Conservation (phyloP, 108 stramenopile species). For the Licmophora abbreviata region DNA sequence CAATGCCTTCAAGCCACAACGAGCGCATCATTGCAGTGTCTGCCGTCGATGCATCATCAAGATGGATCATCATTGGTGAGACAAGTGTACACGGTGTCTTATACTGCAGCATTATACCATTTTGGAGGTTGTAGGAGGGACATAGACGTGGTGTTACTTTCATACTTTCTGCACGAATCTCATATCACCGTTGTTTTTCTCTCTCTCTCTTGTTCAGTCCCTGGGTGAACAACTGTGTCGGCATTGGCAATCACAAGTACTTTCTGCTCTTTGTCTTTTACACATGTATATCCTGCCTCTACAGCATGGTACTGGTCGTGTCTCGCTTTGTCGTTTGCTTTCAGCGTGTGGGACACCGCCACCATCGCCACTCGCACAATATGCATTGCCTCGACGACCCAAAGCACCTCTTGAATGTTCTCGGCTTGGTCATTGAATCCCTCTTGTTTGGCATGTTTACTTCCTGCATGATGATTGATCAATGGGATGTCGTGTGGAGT, state of each 20-base stretch:
- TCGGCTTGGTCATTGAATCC: constrained; percentile 69
- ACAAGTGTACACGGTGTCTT: constrained; percentile 62
- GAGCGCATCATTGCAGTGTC: constrained; percentile 82
- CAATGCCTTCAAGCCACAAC: constrained; percentile 79
- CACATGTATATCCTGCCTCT: constrained; percentile 82
- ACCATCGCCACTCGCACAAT: background rate
- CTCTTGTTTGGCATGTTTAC: constrained; percentile 97
- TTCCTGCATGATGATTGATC: constrained; percentile 96
- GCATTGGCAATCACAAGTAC: constrained; percentile 98
- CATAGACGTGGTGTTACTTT: too few species aligned
- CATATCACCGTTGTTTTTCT: too few species aligned
- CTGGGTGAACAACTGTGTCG: constrained; percentile 99
- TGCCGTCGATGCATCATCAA: constrained; percentile 87
- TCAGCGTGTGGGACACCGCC: constrained; percentile 10
- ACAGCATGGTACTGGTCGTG: constrained; percentile 67
- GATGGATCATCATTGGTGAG: constrained; percentile 95
- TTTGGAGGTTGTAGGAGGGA: too few species aligned
- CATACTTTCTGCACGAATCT: too few species aligned
- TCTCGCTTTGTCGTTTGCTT: constrained; percentile 64
- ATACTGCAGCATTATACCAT: background rate
- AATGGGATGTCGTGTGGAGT: constrained; percentile 83
- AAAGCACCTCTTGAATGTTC: constrained; percentile 47
- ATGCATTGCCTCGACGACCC: constrained; percentile 66
- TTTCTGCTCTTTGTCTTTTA: constrained; percentile 97
- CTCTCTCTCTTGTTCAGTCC: constrained; percentile 49